Conservation (phyloP, 176 grass and related monocot genomes). For the Panicum miliaceum region DNA sequence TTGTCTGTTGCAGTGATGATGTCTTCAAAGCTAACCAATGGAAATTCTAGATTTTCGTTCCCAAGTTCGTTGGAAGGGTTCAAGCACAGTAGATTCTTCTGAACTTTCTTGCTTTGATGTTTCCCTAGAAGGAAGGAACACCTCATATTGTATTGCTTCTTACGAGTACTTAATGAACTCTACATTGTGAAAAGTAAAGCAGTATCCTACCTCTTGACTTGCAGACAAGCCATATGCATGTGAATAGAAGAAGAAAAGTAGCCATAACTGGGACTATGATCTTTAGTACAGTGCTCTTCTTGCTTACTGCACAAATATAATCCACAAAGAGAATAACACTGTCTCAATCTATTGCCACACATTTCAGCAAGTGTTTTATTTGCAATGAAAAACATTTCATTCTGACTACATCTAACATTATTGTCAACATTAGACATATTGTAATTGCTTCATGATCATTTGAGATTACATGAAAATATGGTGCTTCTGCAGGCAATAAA, state of each 20-base stretch:
- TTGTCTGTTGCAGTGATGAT: constrained; percentile 49
- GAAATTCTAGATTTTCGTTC: constrained; percentile 14
- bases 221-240: constrained; percentile 20
- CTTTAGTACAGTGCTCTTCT: constrained; percentile 12
- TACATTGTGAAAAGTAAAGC: not conserved
- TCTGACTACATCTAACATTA: constrained; percentile 1
- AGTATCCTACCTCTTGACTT: constrained; percentile 44
- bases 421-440: not conserved
- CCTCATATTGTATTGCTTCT: not conserved
- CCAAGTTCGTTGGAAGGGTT: constrained; percentile 7
- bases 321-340: constrained; percentile 8
- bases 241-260: constrained; percentile 26
- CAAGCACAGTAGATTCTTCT: not conserved
- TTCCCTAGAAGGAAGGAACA: constrained; percentile 4
- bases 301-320: constrained; percentile 30
- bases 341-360: not conserved
- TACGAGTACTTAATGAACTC: not conserved
- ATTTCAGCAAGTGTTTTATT: constrained; percentile 12
- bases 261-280: constrained; percentile 30
- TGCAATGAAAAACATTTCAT: not conserved
- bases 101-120: constrained; percentile 22
- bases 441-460: constrained; percentile 1
- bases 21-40: constrained; percentile 42
- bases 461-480: not conserved
- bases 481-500: not conserved